Base-by-base conservation (phyloP, 352 stramenopile species). In the Phytophthora ohioensis region DNA sequence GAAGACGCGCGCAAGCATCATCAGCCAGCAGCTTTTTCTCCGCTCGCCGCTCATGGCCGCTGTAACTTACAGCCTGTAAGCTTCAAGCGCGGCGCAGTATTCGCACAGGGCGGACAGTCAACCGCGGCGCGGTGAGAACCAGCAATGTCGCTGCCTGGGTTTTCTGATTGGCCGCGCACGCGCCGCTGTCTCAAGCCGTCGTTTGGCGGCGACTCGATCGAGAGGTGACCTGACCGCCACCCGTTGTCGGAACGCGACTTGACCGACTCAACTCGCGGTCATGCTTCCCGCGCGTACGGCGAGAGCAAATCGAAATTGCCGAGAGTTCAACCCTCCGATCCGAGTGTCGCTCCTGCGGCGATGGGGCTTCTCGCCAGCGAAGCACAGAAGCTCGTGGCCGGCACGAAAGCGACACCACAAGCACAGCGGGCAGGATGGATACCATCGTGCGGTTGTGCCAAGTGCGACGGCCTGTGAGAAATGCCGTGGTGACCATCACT, bases 401-500 rank as follows among this genome's bases (percentile, higher is more conserved):
- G 57, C 69, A 42, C 57, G 57, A 73, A 73, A 67, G 53, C 39
- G 38, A 55, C 38, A 38, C 54, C 47, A 59, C 53, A 65, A 54
- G 47, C 21, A 27, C 21, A 27, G 21, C 55, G 8, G 43, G 13
- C 39, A 10, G n/a, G 21, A 27, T 36, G 47, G 59, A 66, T 56
- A 57, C 54, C 42, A 56, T 56, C 34, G 66, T 69, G 39, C 39
- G 10, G 52, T 73, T 69, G 66, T 64, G 42, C 27, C 41, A 63
- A 59, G 58, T 58, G 66, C 58, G 57, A 69, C 39, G 52, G 5
- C 36, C 21, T 27, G 68, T 75, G 68, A 71, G 62, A 75, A 63
- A 75, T 62, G 48, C 51, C 32, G 6, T 27, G 21, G 21, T 27
- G 21, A 21, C 38, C 57, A 51, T 57, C 62, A 21, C 54, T 57